phyloP scores from a whole-genome alignment of 257 asterid genomes.

The Echites panduratus region DNA sequence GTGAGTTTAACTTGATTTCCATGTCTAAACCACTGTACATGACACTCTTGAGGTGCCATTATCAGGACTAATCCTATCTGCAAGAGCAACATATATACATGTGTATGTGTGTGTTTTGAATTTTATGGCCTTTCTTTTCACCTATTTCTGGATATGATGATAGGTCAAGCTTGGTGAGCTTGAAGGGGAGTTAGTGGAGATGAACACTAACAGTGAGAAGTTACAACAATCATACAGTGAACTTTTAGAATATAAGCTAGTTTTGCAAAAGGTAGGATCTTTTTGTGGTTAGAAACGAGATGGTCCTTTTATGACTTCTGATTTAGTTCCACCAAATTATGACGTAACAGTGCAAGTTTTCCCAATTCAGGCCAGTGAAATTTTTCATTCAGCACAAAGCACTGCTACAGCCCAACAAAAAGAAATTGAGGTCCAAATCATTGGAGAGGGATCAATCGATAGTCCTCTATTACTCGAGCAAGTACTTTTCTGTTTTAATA shows the following conservation, averaged over 20 bases:
- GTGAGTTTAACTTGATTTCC: conserved; percentile 23
- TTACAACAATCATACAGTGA: conserved; percentile 50
- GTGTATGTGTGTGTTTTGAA: no score
- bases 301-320: background rate
- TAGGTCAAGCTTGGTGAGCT: conserved; percentile 56
- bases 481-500: conserved; percentile 27
- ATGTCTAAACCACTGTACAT: background rate
- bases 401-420: conserved; percentile 43
- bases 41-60: background rate
- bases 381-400: conserved; percentile 55
- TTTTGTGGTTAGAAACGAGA: background rate
- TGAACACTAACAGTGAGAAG: conserved; percentile 52
- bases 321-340: background rate
- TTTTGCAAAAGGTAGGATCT: conserved; percentile 47
- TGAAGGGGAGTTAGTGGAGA: conserved; percentile 61
- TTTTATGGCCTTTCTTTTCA: background rate
- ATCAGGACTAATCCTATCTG: background rate
- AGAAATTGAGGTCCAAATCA: conserved; percentile 31
- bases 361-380: conserved; percentile 47
- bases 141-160: background rate
- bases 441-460: conserved; percentile 47
- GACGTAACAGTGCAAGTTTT: conserved; percentile 9
- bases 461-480: conserved; percentile 63
- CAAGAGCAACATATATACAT: background rate
- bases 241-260: conserved; percentile 57